Percentiles rank a stretch among this genome's conserved stretches.
These are phyloP conservation scores for Myotisia sp. DNA, from an alignment of 2,329 filamentous ascomycete species.

Conservation along the genomic window DNA sequence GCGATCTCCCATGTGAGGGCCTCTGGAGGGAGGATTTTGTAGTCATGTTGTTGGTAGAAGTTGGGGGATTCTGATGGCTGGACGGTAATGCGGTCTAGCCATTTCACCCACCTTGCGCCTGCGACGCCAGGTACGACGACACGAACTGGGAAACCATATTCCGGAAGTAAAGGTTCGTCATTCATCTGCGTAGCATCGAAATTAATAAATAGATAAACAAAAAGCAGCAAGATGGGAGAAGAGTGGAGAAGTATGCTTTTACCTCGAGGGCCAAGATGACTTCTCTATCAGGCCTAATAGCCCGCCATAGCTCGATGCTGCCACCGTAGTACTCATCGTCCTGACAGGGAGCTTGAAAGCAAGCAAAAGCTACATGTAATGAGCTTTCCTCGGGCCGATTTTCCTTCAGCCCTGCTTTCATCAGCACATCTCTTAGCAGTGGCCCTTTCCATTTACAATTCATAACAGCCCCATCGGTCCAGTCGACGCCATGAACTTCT, in stretches of 20 bases:
- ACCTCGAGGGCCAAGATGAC: slow-evolving; percentile 37
- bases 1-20: slow-evolving; percentile 36
- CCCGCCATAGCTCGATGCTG: slow-evolving; percentile 37
- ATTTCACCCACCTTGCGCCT: slow-evolving; percentile 42
- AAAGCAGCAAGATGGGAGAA: neutral
- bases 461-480: slow-evolving; percentile 47
- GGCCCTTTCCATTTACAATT: slow-evolving; percentile 46
- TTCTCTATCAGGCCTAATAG: slow-evolving; percentile 31
- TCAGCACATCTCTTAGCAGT: slow-evolving; percentile 38
- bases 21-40: slow-evolving; percentile 44
- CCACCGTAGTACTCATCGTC: slow-evolving; percentile 47
- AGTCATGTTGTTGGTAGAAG: slow-evolving; percentile 45
- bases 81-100: slow-evolving; percentile 41
- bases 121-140: slow-evolving; percentile 40
- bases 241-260: slow-evolving; percentile 7
- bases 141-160: slow-evolving; percentile 41
- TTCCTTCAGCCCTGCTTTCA: slow-evolving; percentile 30
- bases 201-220: neutral
- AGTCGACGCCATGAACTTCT: slow-evolving; percentile 46
- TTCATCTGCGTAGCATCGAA: slow-evolving; percentile 35
- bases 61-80: slow-evolving; percentile 38
- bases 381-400: slow-evolving; percentile 14
- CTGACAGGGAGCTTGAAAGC: slow-evolving; percentile 38
- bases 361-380: slow-evolving; percentile 44
- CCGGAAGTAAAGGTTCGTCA: slow-evolving; percentile 30